Evolutionary conservation across 2,329 filamentous ascomycete genomes (phyloP).

Genomic region (Fusarium caatingaense): DNA sequence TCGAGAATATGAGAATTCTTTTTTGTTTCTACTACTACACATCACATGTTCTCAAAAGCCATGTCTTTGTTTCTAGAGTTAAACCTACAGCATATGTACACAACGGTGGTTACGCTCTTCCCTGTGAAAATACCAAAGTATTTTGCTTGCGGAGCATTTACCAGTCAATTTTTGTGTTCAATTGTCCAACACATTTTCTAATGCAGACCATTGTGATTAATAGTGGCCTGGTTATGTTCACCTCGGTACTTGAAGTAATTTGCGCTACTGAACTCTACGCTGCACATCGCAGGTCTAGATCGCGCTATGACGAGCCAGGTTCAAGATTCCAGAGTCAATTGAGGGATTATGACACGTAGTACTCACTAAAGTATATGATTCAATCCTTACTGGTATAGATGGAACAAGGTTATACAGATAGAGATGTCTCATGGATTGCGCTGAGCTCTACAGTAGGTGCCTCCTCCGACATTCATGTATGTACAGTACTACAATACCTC

Average conservation of each 20-base stretch:
- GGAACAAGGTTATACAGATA: not conserved
- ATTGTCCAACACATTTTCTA: not conserved
- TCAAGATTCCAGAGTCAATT: not conserved
- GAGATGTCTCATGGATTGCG: not conserved
- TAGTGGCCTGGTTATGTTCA: not conserved
- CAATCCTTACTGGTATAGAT: not conserved
- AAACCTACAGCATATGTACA: not conserved
- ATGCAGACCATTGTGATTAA: not conserved
- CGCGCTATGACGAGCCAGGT: not conserved
- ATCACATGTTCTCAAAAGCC: not conserved
- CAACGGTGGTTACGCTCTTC: not conserved
- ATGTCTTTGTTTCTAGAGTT: not conserved
- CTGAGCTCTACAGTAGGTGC: not conserved
- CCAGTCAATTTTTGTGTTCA: not conserved
- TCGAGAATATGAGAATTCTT: not conserved
- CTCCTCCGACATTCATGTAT: not conserved
- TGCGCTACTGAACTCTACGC: slow-evolving; percentile 12
- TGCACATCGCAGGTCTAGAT: not conserved
- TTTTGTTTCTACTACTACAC: not conserved
- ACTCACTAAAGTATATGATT: not conserved
- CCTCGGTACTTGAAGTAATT: not conserved
- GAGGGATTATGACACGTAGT: not conserved
- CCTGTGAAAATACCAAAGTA: not conserved
- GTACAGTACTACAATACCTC: not conserved
- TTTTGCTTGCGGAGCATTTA: not conserved